Evolutionary conservation across 164 flowering plant genomes (phyloP).

Genomic region (Dillenia turbinata): DNA sequence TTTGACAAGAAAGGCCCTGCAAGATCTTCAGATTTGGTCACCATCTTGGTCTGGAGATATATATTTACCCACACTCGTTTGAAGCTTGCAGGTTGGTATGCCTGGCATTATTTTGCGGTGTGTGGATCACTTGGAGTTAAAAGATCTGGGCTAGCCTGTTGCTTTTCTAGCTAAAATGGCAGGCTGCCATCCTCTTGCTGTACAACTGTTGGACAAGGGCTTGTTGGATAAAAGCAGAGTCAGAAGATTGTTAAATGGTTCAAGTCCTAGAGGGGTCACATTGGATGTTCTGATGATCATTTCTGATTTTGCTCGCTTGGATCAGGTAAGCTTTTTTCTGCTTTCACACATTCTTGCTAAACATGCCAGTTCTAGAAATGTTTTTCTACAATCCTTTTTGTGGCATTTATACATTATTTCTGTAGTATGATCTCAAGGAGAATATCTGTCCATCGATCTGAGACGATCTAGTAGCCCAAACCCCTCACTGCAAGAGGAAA

Average conservation of each 20-base stretch:
- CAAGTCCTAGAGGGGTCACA: conserved; percentile 71
- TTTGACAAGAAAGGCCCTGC: no score
- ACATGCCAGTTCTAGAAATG: background rate
- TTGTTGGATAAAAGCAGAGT: conserved; percentile 63
- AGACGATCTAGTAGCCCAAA: no score
- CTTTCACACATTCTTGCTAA: background rate
- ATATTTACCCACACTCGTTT: background rate
- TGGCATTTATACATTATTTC: no score
- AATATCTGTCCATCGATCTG: no score
- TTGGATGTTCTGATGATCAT: conserved; percentile 78
- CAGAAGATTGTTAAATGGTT: conserved; percentile 52
- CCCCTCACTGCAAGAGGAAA: no score
- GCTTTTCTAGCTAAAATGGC: conserved; percentile 93
- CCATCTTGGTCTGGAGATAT: no score
- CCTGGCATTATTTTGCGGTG: conserved; percentile 65
- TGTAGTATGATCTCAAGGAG: no score
- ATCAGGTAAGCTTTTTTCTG: conserved; percentile 54
- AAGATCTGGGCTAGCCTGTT: conserved; percentile 70
- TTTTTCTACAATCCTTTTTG: no score
- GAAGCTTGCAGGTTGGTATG: conserved; percentile 59
- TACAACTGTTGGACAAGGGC: conserved; percentile 79
- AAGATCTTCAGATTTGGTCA: no score
- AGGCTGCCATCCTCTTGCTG: conserved; percentile 55
- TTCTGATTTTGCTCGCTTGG: conserved; percentile 94
- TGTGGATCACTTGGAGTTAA: conserved; percentile 62